Base-by-base conservation (phyloP, 2,329 filamentous ascomycete genomes). In the Colletotrichum australisinense region DNA sequence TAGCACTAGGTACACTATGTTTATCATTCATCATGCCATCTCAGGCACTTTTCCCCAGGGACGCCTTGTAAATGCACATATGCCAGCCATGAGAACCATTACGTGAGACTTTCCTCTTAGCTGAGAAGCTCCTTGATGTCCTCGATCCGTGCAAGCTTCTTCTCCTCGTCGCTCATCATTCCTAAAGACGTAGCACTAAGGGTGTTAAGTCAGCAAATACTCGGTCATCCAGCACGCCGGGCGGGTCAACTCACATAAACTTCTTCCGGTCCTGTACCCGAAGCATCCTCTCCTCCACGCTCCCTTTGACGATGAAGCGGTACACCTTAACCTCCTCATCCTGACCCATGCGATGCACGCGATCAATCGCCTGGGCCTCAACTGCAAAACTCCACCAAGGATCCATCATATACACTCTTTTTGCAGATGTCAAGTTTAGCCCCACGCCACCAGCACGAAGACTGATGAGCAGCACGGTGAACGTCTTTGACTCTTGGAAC, bases 341-440 rank as follows among this genome's bases (percentile, higher is more conserved):
- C 82, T 99, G 97, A 0, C 97, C 97, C 94, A 99, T 98, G 9
- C 97, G 91, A 85, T 99, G 97, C 42, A 99, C 95, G 1, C 97
- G 94, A 84, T 99, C 97, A 79, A 99, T 98, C 9, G 97, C 97
- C 83, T 99, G 97, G 5, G 95, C 95, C 83, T 99, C 97, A 14
- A 98, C 93, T 0, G 97, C 95, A 83, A 96, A 99, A 80, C 94
- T 97, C 97, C 97, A 99, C 97, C 97, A 99, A 0, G 97, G 97
- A 82, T 99, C 97, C 97, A 99, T 98, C 94, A 99, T 97, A 85
- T 93, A 99, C 5, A 99, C 97, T 67, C 94, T 88, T 75, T 93
- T 94, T 6, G 97, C 97, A 76, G 92, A 92, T 0, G 96, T 98
- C 74, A 99, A 84, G 80, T 99, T 99, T 56, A 99, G 87, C 0